Base-by-base conservation (phyloP, 768 basidiomycete species). In the Stropharia rugosoannulata region DNA sequence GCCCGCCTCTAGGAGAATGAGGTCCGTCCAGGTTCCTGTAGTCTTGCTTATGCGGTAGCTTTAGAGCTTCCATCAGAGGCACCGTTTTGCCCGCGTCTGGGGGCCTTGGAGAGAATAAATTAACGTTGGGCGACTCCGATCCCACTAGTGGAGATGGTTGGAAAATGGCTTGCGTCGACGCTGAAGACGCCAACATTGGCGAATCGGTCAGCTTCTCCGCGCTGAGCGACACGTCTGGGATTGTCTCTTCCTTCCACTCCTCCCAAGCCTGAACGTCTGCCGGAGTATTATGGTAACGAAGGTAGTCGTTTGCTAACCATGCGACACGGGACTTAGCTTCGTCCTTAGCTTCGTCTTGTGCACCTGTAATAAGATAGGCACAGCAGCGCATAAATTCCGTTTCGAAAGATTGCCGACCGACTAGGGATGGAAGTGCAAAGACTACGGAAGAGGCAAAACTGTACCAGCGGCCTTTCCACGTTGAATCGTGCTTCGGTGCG, bases 281-380 rank as follows among this genome's bases (percentile, higher is more conserved):
- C 3, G 87, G 81, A 0, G 60, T 53, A 2, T 80, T 82, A 58
- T 88, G 80, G 56, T 79, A 83, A 37, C 78, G 69, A 48, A 89
- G 63, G 59, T 93, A 93, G 65, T 86, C 81, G 13, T 74, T 75
- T 0, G 81, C 84, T 47, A 93, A 73, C 88, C 89, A 90, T 11
- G 64, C 68, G 2, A 89, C 83, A 43, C 85, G 75, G 32, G 66
- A 56, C 27, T 73, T 77, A 55, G 70, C 72, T 39, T 69, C 70
- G 36, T 71, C 71, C 18, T 76, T 77, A 1, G 71, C 69, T 4
- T 67, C 68, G 2, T 77, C 79, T 2, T 70, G 68, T 0, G 82
- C 81, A 0, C 87, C 86, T 29, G 73, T 77, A 35, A 90, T 74
- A 48, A 90, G 76, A 69, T 83, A 86, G 1, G 77, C 76, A 64